Evolutionary conservation across 2,329 filamentous ascomycete species (phyloP).

Genomic region (Nemania sp.): DNA sequence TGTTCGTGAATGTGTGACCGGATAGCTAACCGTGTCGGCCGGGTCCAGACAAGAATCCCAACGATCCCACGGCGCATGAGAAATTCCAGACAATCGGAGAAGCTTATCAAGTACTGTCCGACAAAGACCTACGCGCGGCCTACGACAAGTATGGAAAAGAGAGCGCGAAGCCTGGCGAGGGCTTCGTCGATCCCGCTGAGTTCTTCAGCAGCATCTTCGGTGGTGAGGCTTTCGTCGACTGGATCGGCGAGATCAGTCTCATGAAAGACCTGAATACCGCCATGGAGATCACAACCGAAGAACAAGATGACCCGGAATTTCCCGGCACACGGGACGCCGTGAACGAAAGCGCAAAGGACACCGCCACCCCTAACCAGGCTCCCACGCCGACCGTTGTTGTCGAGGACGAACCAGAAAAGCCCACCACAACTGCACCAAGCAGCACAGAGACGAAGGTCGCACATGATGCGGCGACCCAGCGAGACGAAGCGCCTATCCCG

Average conservation of each 20-base stretch:
- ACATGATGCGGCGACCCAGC: slow-evolving; percentile 25
- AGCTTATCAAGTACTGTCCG: slow-evolving; percentile 80
- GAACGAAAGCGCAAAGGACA: slow-evolving; percentile 55
- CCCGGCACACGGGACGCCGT: slow-evolving; percentile 61
- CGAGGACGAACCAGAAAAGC: slow-evolving; percentile 38
- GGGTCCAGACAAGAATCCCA: slow-evolving; percentile 87
- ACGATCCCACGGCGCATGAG: slow-evolving; percentile 88
- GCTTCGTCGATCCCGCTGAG: slow-evolving; percentile 93
- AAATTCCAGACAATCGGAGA: slow-evolving; percentile 89
- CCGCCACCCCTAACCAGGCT: slow-evolving; percentile 12
- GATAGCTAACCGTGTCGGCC: slow-evolving; percentile 18
- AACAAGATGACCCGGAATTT: slow-evolving; percentile 59
- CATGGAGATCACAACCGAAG: slow-evolving; percentile 95
- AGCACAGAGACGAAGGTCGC: slow-evolving; percentile 30
- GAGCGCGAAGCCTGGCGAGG: slow-evolving; percentile 83
- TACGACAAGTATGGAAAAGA: slow-evolving; percentile 99
- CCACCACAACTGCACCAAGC: slow-evolving; percentile 37
- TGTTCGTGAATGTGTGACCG: background rate
- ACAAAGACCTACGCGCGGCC: slow-evolving; percentile 81
- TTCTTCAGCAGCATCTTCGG: slow-evolving; percentile 99
- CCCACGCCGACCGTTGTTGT: slow-evolving; percentile 32
- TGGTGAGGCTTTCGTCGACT: slow-evolving; percentile 91
- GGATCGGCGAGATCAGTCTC: slow-evolving; percentile 96
- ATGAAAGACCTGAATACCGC: slow-evolving; percentile 98
- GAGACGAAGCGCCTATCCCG: slow-evolving; percentile 36